phyloP scores from a whole-genome alignment of 2,329 filamentous ascomycete genomes.

The Setomelanomma holmii region DNA sequence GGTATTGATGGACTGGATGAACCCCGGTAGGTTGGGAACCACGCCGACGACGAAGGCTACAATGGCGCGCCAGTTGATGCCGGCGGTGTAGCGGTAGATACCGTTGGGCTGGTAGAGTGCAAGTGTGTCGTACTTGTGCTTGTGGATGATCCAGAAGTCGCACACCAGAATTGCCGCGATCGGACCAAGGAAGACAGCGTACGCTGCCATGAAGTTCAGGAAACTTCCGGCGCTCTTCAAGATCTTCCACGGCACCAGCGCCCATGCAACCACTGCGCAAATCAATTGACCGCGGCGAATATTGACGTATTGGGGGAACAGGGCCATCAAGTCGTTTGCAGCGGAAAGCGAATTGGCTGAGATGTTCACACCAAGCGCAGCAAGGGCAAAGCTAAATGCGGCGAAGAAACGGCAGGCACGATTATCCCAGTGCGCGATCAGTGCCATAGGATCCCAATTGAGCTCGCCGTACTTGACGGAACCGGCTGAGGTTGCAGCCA shows the following conservation, averaged over 20 bases:
- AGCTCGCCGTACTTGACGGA: constrained; percentile 58
- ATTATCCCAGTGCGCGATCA: constrained; percentile 48
- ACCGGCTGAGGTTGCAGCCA: constrained; percentile 64
- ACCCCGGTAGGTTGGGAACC: constrained; percentile 63
- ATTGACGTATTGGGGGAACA: constrained; percentile 62
- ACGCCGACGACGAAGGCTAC: constrained; percentile 65
- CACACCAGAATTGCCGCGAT: constrained; percentile 67
- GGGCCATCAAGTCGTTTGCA: constrained; percentile 61
- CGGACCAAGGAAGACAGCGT: constrained; percentile 70
- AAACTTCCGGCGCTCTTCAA: constrained; percentile 51
- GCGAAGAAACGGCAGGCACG: constrained; percentile 52
- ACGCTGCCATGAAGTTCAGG: constrained; percentile 69
- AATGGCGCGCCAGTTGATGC: constrained; percentile 67
- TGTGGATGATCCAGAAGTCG: constrained; percentile 67
- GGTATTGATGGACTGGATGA: constrained; percentile 55
- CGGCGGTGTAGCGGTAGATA: constrained; percentile 60
- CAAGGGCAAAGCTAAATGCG: constrained; percentile 55
- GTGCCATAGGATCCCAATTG: constrained; percentile 54
- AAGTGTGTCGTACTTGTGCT: constrained; percentile 57
- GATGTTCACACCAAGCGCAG: constrained; percentile 62
- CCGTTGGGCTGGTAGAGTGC: constrained; percentile 60
- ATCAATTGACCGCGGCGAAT: constrained; percentile 58
- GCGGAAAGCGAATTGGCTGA: constrained; percentile 61
- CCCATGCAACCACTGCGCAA: constrained; percentile 54
- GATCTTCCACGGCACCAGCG: constrained; percentile 57